Evolutionary conservation across 2,329 filamentous ascomycete species (phyloP).

Genomic region (Thelonectria blattea): DNA sequence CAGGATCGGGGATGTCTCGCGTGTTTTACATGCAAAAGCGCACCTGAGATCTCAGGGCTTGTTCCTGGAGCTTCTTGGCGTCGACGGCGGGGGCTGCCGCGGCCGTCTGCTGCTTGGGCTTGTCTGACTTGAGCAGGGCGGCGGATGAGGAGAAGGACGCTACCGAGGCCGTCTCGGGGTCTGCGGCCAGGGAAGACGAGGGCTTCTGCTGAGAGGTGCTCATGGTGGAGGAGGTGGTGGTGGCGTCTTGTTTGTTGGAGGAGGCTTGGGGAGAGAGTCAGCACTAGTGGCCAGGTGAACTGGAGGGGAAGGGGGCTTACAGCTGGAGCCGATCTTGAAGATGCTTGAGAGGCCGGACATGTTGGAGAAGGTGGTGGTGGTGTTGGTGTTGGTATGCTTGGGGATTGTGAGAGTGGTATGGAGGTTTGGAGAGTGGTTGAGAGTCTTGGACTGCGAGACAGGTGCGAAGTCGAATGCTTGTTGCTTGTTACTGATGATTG

Average conservation of each 20-base stretch:
- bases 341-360: conserved; percentile 19
- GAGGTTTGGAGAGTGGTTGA: neutral
- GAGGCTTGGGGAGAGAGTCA: conserved; percentile 22
- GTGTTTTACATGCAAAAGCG: conserved; percentile 34
- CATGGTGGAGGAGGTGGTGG: neutral
- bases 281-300: neutral
- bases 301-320: conserved; percentile 20
- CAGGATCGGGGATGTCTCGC: neutral
- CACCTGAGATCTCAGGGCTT: conserved; percentile 39
- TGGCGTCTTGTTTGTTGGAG: conserved; percentile 12
- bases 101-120: conserved; percentile 18
- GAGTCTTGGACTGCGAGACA: conserved; percentile 8
- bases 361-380: conserved; percentile 23
- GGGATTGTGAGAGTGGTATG: conserved; percentile 4
- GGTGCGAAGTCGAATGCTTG: neutral
- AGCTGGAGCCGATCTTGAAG: conserved; percentile 18
- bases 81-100: conserved; percentile 25
- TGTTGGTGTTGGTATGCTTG: neutral
- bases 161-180: conserved; percentile 38
- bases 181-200: conserved; percentile 11
- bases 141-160: conserved; percentile 35
- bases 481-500: conserved; percentile 2
- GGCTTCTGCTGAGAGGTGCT: conserved; percentile 3
- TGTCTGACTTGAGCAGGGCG: conserved; percentile 30
- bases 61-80: conserved; percentile 36